Percentiles rank a stretch among this genome's conserved stretches.
Conservation (phyloP, 306 rosid genomes). For the Pterocarpus santalinus region DNA sequence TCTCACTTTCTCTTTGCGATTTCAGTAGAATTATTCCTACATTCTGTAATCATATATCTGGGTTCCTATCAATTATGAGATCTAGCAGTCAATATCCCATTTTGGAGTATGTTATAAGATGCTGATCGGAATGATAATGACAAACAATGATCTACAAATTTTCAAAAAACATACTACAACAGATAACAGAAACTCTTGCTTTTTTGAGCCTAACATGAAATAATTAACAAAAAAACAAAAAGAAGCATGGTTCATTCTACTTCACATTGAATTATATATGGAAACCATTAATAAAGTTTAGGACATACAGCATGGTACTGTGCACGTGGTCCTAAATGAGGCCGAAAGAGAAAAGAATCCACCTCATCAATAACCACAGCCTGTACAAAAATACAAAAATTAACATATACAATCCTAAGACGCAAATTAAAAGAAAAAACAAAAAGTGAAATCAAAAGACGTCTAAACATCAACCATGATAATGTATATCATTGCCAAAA, state of each 20-base stretch:
- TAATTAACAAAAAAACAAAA: neutral
- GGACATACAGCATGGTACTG: slow-evolving; percentile 91
- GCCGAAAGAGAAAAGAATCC: slow-evolving; percentile 95
- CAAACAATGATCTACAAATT: neutral
- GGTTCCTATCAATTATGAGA: neutral
- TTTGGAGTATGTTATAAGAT: neutral
- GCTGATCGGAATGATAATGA: neutral
- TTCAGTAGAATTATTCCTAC: no score
- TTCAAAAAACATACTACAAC: neutral
- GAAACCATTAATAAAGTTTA: slow-evolving; percentile 6
- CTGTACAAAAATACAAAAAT: slow-evolving; percentile 48
- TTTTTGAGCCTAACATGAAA: neutral
- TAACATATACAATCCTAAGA: neutral
- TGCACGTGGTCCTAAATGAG: slow-evolving; percentile 81
- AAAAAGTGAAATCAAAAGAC: neutral
- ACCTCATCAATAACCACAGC: slow-evolving; percentile 92
- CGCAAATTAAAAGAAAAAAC: slow-evolving; percentile 10
- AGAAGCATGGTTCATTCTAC: neutral
- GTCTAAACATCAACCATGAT: neutral
- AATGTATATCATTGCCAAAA: slow-evolving; percentile 14
- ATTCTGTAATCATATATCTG: no score
- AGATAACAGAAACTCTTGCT: slow-evolving; percentile 15
- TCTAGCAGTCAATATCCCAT: neutral
- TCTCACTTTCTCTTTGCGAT: no score
- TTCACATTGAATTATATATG: slow-evolving; percentile 9